Evolutionary conservation across 257 asterid genomes (phyloP).

Genomic region (Solanum verrucosum): DNA sequence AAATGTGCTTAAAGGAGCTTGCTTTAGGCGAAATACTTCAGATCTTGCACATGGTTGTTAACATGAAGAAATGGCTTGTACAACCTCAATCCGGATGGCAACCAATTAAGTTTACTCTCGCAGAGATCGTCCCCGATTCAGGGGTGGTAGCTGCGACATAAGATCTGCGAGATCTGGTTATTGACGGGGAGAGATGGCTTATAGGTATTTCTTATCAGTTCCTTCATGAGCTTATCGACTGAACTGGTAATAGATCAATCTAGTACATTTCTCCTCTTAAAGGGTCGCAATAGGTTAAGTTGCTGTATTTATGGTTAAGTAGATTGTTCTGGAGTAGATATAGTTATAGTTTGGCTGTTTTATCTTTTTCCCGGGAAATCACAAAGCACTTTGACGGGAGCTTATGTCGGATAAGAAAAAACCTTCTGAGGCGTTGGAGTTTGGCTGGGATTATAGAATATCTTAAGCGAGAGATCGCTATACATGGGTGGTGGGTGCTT

Average conservation of each 20-base stretch:
- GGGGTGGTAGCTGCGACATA: slow-evolving; percentile 68
- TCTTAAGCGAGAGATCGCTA: not conserved
- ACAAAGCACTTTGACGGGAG: not conserved
- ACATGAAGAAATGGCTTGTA: slow-evolving; percentile 63
- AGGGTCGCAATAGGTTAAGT: not conserved
- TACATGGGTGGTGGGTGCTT: not conserved
- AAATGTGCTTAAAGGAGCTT: slow-evolving; percentile 52
- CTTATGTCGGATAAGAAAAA: not conserved
- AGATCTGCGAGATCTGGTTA: slow-evolving; percentile 15
- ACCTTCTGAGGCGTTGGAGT: not conserved
- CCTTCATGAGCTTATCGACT: slow-evolving; percentile 8
- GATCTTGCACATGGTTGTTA: slow-evolving; percentile 75
- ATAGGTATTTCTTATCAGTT: slow-evolving; percentile 3
- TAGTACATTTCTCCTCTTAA: slow-evolving; percentile 24
- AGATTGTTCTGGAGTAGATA: slow-evolving; percentile 1
- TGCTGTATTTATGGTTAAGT: slow-evolving; percentile 8
- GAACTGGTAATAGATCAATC: slow-evolving; percentile 12
- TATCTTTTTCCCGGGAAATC: not conserved
- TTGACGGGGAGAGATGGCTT: slow-evolving; percentile 29
- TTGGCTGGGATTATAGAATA: not conserved
- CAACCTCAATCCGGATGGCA: slow-evolving; percentile 78
- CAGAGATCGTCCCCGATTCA: slow-evolving; percentile 58
- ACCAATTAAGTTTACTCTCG: slow-evolving; percentile 58
- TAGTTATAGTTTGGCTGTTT: not conserved
- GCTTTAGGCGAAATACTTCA: slow-evolving; percentile 76